phyloP scores from a whole-genome alignment of 208 protist species.

The Acanthamoeba lenticulata region DNA sequence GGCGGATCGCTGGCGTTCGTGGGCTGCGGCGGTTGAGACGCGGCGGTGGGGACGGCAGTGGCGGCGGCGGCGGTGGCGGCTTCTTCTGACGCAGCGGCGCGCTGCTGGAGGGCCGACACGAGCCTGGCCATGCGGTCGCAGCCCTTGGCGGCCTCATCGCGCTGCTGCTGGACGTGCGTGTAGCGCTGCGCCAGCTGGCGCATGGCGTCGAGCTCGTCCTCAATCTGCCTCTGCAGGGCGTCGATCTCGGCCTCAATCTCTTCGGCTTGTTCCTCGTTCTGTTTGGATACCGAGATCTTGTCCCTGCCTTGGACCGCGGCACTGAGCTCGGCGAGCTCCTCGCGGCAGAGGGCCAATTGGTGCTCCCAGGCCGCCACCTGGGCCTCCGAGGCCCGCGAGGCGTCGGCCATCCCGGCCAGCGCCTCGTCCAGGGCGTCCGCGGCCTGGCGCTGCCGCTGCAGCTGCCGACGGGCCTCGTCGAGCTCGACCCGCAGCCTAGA shows the following conservation, averaged over 20 bases:
- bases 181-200: background rate
- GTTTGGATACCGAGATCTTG: no score
- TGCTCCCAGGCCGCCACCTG: slow-evolving; percentile 14
- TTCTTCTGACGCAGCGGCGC: background rate
- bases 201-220: background rate
- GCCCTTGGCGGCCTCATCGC: background rate
- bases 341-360: background rate
- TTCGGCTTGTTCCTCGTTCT: background rate
- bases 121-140: background rate
- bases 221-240: background rate
- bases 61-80: no score
- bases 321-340: background rate
- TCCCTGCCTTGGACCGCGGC: no score
- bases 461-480: background rate
- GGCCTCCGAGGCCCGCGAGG: background rate
- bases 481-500: background rate
- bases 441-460: background rate
- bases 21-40: no score
- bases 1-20: no score
- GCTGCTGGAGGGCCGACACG: background rate
- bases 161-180: background rate
- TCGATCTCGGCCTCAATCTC: background rate
- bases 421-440: background rate
- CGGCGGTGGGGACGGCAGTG: background rate
- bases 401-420: background rate